Evolutionary conservation across 164 flowering plant species (phyloP), one percentile per base, ranked within the genome.

Genomic region (Stephania yunnanensis): DNA sequence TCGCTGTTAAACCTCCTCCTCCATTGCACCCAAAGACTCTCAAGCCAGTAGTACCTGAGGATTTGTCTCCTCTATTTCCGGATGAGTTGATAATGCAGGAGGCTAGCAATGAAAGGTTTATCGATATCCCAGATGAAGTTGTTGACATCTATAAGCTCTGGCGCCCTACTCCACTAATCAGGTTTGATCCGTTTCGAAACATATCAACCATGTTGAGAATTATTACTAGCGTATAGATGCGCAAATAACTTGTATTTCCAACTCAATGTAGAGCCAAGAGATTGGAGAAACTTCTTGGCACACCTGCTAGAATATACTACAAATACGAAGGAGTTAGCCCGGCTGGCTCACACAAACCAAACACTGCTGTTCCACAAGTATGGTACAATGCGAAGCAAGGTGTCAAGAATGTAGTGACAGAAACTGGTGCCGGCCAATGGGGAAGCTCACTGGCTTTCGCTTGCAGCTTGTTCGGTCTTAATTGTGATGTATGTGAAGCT

Each of bases 381-480:
- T 93, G 90, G 88, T 95, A 95, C 80, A 93, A 95, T 85, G 92
- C 90, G 46, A 86, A 91, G 61, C 74, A 86, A 84, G 96, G 99
- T 22, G 78, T 90, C 79, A 91, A 92, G 87, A 92, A 87, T 20
- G 83, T 95, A 45, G 98, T 92, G 61, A 95, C 99, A 9, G 99
- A 95, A 86, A 95, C 99, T 25, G 99, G 99, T 13, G 99, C 98
- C 58, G 99, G 99, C 13, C 99, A 95, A 74, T 95, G 99, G 99
- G 99, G 99, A 46, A 84, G 97, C 80, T 75, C 98, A 10, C 80
- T 95, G 75, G 96, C 98, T 78, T 95, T 93, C 75, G 96, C 99
- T 0, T 83, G 89, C 84, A 87, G 92, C 87, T 82, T 93, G 77
- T 88, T 89, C 75, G 92, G 84, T 65, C 87, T 95, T 52, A 81